These are phyloP conservation scores for Annulohypoxylon stygium DNA, from an alignment of 495 filamentous ascomycete genomes.

Conservation along the genomic window DNA sequence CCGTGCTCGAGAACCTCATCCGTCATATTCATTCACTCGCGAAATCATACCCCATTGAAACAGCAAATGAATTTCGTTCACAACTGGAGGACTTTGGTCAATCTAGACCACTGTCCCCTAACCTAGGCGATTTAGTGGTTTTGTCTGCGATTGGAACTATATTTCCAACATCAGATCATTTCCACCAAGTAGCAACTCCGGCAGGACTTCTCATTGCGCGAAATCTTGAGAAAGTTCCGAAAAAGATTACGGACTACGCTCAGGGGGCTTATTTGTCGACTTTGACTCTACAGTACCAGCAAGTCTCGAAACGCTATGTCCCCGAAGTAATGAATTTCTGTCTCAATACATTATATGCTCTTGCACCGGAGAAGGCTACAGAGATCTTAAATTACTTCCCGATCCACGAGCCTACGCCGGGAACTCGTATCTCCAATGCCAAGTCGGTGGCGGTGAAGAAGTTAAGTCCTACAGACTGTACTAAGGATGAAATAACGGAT, in stretches of 20 bases:
- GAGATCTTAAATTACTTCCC: conserved; percentile 69
- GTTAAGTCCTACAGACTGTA: conserved; percentile 68
- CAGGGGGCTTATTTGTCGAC: conserved; percentile 83
- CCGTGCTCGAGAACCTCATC: conserved; percentile 58
- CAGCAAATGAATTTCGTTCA: conserved; percentile 79
- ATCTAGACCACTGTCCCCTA: conserved; percentile 70
- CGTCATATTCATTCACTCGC: conserved; percentile 85
- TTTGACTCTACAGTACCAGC: conserved; percentile 83
- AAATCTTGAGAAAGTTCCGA: conserved; percentile 83
- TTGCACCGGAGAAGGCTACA: conserved; percentile 67
- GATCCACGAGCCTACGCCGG: conserved; percentile 66
- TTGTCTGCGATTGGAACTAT: conserved; percentile 85
- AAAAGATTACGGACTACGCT: conserved; percentile 71
- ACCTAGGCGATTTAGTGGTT: conserved; percentile 80
- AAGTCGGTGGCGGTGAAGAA: conserved; percentile 54
- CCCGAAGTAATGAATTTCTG: conserved; percentile 89
- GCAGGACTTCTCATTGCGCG: conserved; percentile 83
- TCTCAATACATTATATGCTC: conserved; percentile 77
- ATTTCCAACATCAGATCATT: conserved; percentile 96
- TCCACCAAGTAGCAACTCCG: conserved; percentile 92
- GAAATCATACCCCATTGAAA: conserved; percentile 81
- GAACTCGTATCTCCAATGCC: conserved; percentile 64
- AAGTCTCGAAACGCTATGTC: conserved; percentile 82
- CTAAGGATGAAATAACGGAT: conserved; percentile 43
- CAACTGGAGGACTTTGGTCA: conserved; percentile 75